Base-by-base conservation (phyloP, 768 basidiomycete species). In the Trametes cingulata region DNA sequence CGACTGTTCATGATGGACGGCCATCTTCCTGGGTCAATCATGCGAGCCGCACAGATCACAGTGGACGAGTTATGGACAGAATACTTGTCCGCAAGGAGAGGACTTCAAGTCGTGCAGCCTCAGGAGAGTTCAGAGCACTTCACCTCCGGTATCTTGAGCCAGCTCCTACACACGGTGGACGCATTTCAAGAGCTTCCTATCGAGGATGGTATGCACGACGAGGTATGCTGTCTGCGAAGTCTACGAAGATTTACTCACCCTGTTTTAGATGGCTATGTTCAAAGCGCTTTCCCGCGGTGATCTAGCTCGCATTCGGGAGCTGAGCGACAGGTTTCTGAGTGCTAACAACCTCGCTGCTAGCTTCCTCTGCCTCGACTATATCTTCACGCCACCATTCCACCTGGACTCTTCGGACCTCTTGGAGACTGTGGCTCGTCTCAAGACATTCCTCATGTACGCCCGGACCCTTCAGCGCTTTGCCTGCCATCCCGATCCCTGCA, bases 61-160 rank as follows among this genome's bases (percentile, higher is more conserved):
- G 66, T 81, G 15, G 74, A 77, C 25, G 75, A 68, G 1, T 66
- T 85, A 15, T 85, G 85, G 84, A 66, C 63, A 9, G 65, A 69
- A 10, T 66, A 77, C 27, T 76, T 82, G 0, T 80, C 85, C 43
- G 77, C 75, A 2, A 58, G 69, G 5, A 35, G 2, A 48, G 17
- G 27, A 42, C 14, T n/a, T n/a, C n/a, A n/a, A n/a, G n/a, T 15
- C 41, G n/a, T 10, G 7, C 49, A 35, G 42, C 17, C 24, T 33
- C 29, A 10, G 10, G 29, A 33, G 12, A 56, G 1, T 17, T 27
- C 29, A 12, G 33, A 20, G 20, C 17, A 37, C 14, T 6, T 19
- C 15, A n/a, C 67, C 73, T 22, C 73, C 77, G 6, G 40, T 54
- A 9, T 45, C 63, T 1, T 20, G 22, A 35, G 29, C 6, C 17